A percentile compares a stretch with the other conserved stretches of the same genome.
Conservation (phyloP, 148 eudicot genomes). For the Rhododendron mucronatum region DNA sequence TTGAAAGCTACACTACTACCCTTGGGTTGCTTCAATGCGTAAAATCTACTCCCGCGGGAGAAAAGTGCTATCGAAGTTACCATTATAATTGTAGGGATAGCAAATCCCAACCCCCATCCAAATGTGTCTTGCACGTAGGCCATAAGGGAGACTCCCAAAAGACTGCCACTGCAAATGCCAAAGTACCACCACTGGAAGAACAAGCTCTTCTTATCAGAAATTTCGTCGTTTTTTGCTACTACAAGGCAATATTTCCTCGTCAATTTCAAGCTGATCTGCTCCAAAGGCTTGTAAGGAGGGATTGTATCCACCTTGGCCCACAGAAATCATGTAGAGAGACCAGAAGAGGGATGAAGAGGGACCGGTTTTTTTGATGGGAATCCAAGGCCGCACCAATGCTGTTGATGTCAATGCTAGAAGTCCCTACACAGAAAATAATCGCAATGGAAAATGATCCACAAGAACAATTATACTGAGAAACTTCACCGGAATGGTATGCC, state of each 20-base stretch:
- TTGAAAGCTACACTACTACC: constrained; percentile 4
- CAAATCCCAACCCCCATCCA: constrained; percentile 90
- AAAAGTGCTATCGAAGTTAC: constrained; percentile 48
- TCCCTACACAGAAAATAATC: constrained; percentile 39
- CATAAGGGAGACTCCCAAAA: constrained; percentile 70
- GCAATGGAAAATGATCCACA: not conserved
- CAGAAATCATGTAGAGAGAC: constrained; percentile 73
- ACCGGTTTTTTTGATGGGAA: constrained; percentile 21
- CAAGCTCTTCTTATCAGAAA: constrained; percentile 39
- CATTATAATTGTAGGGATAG: constrained; percentile 66
- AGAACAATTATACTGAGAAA: not conserved
- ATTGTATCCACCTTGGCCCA: constrained; percentile 85
- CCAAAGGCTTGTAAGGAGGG: constrained; percentile 89
- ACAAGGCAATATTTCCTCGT: constrained; percentile 36
- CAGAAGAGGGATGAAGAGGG: constrained; percentile 47
- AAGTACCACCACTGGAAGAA: constrained; percentile 97
- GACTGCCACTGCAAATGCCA: constrained; percentile 79
- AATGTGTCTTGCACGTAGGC: constrained; percentile 72
- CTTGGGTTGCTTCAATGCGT: constrained; percentile 19
- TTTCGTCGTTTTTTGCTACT: constrained; percentile 26
- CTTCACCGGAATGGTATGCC: not conserved
- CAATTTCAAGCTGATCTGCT: constrained; percentile 70
- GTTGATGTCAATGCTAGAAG: constrained; percentile 75
- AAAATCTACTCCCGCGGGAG: constrained; percentile 40
- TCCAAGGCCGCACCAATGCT: constrained; percentile 45